Evolutionary conservation across 176 grass and related monocot genomes (phyloP), one percentile per base, ranked within the genome.

Genomic region (Bromus sterilis): DNA sequence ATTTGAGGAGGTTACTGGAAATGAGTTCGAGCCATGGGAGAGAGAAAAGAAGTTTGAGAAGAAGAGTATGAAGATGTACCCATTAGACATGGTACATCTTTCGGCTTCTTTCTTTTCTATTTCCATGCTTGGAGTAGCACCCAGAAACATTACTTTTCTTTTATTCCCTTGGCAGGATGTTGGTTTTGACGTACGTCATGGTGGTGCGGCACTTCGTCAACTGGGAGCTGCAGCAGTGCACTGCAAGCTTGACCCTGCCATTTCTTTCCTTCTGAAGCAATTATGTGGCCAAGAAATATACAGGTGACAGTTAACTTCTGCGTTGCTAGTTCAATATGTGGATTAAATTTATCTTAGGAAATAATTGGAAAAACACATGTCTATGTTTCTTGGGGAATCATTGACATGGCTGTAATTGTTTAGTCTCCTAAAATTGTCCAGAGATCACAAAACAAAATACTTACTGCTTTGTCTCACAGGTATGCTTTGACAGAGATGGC

Each of bases 231-330:
- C 90, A n/a, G 88, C 81, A 62, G 65, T 83, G 56, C 95, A 93
- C 66, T 87, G 90, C 83, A 92, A 91, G 86, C 84, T 98, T 31
- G 88, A 94, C 20, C 84, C 92, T 16, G 78, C 55, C 14, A 84
- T 94, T 64, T 55, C 58, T 41, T 92, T 89, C 43, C 67, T 94
- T 1, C 46, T 94, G 60, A 94, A 98, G 85, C 85, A 93, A 21
- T 75, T 98, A 25, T 98, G 92, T 72, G 78, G 95, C 43, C 92
- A 94, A 90, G 95, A 94, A 78, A 98, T 94, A 29, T 98, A 98
- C 67, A 89, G 80, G 94, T 92, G 30, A 7, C 1, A 42, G 18
- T 57, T 43, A 18, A 48, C 55, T 85, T 44, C 11, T 65, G 4
- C 7, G 36, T 10, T 71, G 66, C 31, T 72, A 16, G 55, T 57